Evolutionary conservation across 2,329 filamentous ascomycete genomes (phyloP), one percentile per base, ranked within the genome.

Genomic region (Neobulgaria alba): DNA sequence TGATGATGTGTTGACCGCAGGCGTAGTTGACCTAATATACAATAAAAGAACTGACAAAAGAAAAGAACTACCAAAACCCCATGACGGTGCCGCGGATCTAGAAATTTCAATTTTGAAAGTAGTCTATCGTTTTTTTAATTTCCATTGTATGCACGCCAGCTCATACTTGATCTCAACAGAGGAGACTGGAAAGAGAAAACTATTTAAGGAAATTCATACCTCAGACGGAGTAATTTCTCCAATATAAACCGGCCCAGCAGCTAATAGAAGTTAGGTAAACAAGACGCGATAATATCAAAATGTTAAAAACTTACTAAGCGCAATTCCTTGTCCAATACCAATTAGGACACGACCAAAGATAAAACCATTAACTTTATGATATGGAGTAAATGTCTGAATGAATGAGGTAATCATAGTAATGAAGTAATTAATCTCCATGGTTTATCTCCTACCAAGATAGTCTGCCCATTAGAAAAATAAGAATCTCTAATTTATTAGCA

Each of bases 231-330:
- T 69, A 33, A 84, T 64, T 57, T 85, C 80, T 47, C 79, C 78
- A 45, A 85, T 85, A 59, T 84, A 85, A 38, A 82, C 79, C 8
- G 79, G 77, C 1, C 79, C 79, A 41, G 80, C 71, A 21, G 79
- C 73, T 75, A 37, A 3, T 33, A 15, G 3, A 38, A 31, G 29
- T 30, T 39, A 37, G 43, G 52, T 33, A 50, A 41, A 20, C 14
- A 15, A 12, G 4, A 23, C 29, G n/a, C n/a, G n/a, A n/a, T n/a
- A n/a, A n/a, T n/a, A n/a, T n/a, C n/a, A n/a, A n/a, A n/a, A n/a
- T n/a, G n/a, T n/a, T n/a, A 10, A 10, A 10, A 16, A 61, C 64
- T 55, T 61, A 69, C 64, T 81, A 50, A 82, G 55, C 38, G 80
- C 79, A 57, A 83, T 69, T 48, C 80, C 80, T 60, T 85, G 80